Base-by-base conservation (phyloP, 805 yeast genomes). In the Wickerhamiella galacta region DNA sequence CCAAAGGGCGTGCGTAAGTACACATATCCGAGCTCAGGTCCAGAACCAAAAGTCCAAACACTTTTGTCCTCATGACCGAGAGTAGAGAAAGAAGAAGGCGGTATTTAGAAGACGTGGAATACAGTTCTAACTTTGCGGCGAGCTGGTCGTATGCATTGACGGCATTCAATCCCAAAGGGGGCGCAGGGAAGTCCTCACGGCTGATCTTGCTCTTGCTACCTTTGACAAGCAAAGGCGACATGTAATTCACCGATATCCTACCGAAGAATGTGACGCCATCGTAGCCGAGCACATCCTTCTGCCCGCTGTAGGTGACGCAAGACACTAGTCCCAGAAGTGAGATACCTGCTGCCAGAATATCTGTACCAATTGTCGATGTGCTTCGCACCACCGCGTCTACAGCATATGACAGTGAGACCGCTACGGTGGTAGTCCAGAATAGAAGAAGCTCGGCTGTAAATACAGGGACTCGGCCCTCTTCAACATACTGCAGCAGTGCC, bases 391-490 rank as follows among this genome's bases (percentile, higher is more conserved):
- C 14, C 6, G 36, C 40, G 25, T 46, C 42, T 2, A 44, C 15
- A 2, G 47, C 43, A 4, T 31, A 25, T 8, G 41, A 21, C 7
- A 26, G 9, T n/a, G 41, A 34, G 11, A 40, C 36, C 7, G 36
- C 30, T 6, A 34, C 21, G 32, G 38, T 28, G 4, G 34, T 36
- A 9, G 33, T 22, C 49, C 49, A 46, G 38, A 44, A 46, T 9
- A 44, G 29, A 8, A 45, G 39, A 6, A 44, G 20, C 23, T 44
- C 48, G 8, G 43, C 24, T 14, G 38, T 25, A 32, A 41, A 36
- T 1, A 46, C 48, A 8, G 28, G 25, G 1, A 45, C 47, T 6
- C 48, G 40, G 25, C 51, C 51, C 26, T 46, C 51, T 33, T 46
- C 46, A n/a, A 41, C 37, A 25, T 18, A 21, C 16, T 40, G 41